Conservation (phyloP, 1,284 basidiomycete species). For the Porogramme epimiltina region DNA sequence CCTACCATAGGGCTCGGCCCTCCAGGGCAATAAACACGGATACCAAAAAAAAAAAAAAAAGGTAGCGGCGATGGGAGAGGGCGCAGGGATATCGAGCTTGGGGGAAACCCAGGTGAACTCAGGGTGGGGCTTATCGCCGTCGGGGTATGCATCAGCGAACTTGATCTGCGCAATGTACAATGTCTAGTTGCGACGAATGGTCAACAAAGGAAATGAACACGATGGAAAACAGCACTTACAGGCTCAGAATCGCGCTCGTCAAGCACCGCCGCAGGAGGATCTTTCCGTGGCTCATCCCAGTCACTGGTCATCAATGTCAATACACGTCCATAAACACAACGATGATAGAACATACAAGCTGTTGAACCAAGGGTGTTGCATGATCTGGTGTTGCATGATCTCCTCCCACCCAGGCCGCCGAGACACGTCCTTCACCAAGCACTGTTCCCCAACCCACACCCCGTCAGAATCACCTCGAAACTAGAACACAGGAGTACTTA, state of each 20-base stretch:
- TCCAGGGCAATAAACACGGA: too few species aligned
- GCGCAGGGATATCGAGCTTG: neutral
- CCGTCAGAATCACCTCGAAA: too few species aligned
- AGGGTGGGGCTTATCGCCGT: neutral
- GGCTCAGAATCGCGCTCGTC: neutral
- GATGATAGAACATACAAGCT: slow-evolving; percentile 16
- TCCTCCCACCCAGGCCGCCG: slow-evolving; percentile 20
- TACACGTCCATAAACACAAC: neutral
- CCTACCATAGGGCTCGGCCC: too few species aligned
- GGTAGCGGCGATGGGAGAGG: too few species aligned
- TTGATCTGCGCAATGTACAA: neutral
- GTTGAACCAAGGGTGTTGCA: slow-evolving; percentile 23
- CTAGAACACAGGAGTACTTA: too few species aligned
- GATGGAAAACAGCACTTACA: neutral
- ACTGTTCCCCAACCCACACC: slow-evolving; percentile 8
- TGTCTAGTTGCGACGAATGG: neutral
- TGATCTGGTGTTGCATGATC: slow-evolving; percentile 28
- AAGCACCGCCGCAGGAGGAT: neutral
- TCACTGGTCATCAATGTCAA: neutral
- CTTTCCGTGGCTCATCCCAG: slow-evolving; percentile 2
- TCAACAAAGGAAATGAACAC: neutral
- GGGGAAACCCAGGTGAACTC: slow-evolving; percentile 11
- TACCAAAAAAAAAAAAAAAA: too few species aligned
- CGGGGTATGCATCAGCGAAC: slow-evolving; percentile 1
- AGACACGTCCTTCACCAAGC: slow-evolving; percentile 25